Evolutionary conservation across 768 basidiomycete genomes (phyloP).

Genomic region (Zangia roseola): DNA sequence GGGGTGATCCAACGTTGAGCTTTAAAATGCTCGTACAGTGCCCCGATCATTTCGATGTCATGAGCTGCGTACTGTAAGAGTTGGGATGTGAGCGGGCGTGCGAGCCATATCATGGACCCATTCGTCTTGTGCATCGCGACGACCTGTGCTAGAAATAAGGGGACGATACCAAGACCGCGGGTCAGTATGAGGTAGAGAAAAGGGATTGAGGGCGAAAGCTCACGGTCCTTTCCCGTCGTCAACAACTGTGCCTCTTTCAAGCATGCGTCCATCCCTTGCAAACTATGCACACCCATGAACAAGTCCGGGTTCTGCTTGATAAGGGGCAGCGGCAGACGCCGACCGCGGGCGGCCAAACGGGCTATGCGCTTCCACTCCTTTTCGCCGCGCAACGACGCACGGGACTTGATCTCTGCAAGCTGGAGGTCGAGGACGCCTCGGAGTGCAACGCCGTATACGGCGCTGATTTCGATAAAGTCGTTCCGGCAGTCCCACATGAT

Average conservation of each 20-base stretch:
- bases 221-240: conserved; percentile 35
- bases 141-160: conserved; percentile 29
- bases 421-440: conserved; percentile 40
- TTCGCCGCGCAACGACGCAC: conserved; percentile 24
- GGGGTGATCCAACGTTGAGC: conserved; percentile 23
- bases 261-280: conserved; percentile 38
- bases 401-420: conserved; percentile 37
- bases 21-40: conserved; percentile 36
- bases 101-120: conserved; percentile 33
- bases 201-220: conserved; percentile 2
- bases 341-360: conserved; percentile 25
- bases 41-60: conserved; percentile 40
- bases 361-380: conserved; percentile 25
- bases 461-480: conserved; percentile 38
- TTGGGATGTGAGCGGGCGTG: conserved; percentile 35
- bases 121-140: conserved; percentile 36
- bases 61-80: conserved; percentile 43
- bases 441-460: conserved; percentile 28
- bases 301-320: conserved; percentile 24
- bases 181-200: neutral
- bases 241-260: conserved; percentile 25
- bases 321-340: conserved; percentile 22
- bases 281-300: conserved; percentile 32
- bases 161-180: neutral
- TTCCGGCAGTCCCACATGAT: conserved; percentile 44